A percentile compares a stretch with the other conserved stretches of the same genome.
phyloP scores from a whole-genome alignment of 2,329 filamentous ascomycete species.

The Epichloe festucae region DNA sequence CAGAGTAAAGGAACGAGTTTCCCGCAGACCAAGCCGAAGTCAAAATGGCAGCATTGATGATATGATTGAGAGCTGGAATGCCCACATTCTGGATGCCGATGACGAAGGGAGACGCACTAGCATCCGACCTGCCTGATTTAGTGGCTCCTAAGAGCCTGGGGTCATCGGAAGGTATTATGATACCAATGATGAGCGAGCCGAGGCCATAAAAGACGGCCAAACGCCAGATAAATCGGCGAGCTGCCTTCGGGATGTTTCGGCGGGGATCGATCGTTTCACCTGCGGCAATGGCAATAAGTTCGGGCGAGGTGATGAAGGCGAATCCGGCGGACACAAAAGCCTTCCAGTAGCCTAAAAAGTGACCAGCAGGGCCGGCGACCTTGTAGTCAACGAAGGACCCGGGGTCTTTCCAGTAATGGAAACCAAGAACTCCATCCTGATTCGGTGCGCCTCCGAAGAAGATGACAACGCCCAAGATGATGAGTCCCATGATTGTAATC shows the following conservation, averaged over 20 bases:
- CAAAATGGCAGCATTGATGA: slow-evolving; percentile 57
- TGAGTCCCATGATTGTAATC: slow-evolving; percentile 42
- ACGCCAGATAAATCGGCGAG: slow-evolving; percentile 47
- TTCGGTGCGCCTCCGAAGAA: slow-evolving; percentile 42
- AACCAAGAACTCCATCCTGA: slow-evolving; percentile 33
- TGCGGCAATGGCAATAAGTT: slow-evolving; percentile 50
- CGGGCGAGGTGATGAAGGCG: slow-evolving; percentile 48
- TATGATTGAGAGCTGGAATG: slow-evolving; percentile 49
- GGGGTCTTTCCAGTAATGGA: slow-evolving; percentile 25
- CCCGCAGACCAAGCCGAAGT: slow-evolving; percentile 52
- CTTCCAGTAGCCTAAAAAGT: slow-evolving; percentile 46
- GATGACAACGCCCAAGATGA: slow-evolving; percentile 42
- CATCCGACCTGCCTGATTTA: slow-evolving; percentile 26
- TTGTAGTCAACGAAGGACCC: slow-evolving; percentile 36
- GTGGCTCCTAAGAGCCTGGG: slow-evolving; percentile 38
- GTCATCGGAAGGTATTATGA: slow-evolving; percentile 54
- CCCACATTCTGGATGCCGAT: slow-evolving; percentile 54
- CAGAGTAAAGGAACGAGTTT: slow-evolving; percentile 51
- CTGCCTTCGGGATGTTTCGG: slow-evolving; percentile 53
- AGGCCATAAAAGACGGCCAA: slow-evolving; percentile 51
- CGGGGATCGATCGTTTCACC: slow-evolving; percentile 53
- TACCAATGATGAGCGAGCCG: slow-evolving; percentile 47
- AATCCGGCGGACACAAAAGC: slow-evolving; percentile 46
- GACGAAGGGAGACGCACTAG: slow-evolving; percentile 49
- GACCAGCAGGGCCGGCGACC: slow-evolving; percentile 30